phyloP scores from a whole-genome alignment of 129 eudicot genomes.

The Scalesia atractyloides region DNA sequence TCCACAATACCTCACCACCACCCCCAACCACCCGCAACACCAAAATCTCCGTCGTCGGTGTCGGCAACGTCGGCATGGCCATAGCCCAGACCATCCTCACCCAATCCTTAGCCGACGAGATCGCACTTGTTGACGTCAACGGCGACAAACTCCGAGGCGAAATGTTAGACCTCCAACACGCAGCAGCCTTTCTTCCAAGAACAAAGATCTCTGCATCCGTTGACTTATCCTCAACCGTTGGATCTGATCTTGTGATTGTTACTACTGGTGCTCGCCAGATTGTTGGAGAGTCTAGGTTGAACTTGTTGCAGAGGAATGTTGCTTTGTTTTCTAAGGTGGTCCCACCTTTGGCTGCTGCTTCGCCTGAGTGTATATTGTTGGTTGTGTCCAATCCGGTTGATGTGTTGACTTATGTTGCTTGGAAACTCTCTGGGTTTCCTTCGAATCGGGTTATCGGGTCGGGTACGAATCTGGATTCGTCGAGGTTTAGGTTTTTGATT shows the following conservation, averaged over 20 bases:
- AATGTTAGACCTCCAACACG: conserved; percentile 94
- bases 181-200: conserved; percentile 94
- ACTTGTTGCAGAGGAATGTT: conserved; percentile 72
- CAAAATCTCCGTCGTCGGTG: conserved; percentile 92
- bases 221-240: conserved; percentile 63
- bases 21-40: conserved; percentile 55
- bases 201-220: conserved; percentile 67
- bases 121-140: conserved; percentile 76
- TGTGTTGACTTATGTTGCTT: conserved; percentile 85
- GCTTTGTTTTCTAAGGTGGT: conserved; percentile 54
- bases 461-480: conserved; percentile 91
- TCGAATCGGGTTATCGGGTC: conserved; percentile 92
- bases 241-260: conserved; percentile 84
- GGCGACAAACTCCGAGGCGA: conserved; percentile 85
- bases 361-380: conserved; percentile 64
- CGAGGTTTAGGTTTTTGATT: conserved; percentile 79
- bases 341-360: conserved; percentile 68
- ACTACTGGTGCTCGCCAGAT: conserved; percentile 98
- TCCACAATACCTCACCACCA: conserved; percentile 46
- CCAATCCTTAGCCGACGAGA: conserved; percentile 77
- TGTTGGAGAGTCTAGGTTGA: conserved; percentile 78
- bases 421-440: conserved; percentile 94
- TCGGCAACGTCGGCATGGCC: conserved; percentile 99
- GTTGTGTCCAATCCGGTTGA: conserved; percentile 97
- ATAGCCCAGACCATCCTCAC: conserved; percentile 97